These are phyloP conservation scores for Forsythia viridissima DNA, from an alignment of 257 asterid genomes.

Conservation along the genomic window DNA sequence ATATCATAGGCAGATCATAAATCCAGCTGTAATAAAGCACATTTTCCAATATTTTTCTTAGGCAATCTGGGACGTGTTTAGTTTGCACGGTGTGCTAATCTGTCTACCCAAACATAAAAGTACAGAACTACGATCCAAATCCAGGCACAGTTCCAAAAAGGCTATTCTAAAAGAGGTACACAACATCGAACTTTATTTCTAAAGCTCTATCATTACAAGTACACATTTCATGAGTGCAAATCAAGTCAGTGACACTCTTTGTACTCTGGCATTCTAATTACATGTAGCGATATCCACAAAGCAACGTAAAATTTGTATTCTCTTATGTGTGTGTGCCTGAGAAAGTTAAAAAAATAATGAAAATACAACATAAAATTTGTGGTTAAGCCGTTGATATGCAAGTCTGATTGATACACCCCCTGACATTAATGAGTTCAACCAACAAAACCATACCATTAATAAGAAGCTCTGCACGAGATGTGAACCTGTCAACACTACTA, in stretches of 20 bases:
- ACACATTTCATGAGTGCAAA: slow-evolving; percentile 7
- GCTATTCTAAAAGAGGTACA: neutral
- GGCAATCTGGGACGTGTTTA: neutral
- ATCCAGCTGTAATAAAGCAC: neutral
- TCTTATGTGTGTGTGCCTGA: too few species aligned
- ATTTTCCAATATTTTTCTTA: too few species aligned
- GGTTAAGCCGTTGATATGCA: neutral
- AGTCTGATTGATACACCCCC: neutral
- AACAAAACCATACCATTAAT: neutral
- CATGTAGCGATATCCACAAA: too few species aligned
- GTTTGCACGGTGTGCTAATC: neutral
- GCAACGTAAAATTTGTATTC: too few species aligned
- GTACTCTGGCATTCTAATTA: too few species aligned
- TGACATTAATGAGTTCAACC: neutral
- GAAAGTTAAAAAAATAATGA: neutral
- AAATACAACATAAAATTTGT: neutral
- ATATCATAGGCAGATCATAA: neutral
- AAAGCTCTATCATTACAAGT: neutral
- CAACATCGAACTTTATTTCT: neutral
- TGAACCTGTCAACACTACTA: slow-evolving; percentile 15
- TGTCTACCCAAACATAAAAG: neutral
- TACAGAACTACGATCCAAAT: neutral
- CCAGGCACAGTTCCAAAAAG: neutral
- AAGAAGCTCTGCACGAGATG: slow-evolving; percentile 18
- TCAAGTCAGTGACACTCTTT: slow-evolving; percentile 29